These are phyloP conservation scores for Phytophthora pluvialis DNA, from an alignment of 352 stramenopile species.

Conservation along the genomic window DNA sequence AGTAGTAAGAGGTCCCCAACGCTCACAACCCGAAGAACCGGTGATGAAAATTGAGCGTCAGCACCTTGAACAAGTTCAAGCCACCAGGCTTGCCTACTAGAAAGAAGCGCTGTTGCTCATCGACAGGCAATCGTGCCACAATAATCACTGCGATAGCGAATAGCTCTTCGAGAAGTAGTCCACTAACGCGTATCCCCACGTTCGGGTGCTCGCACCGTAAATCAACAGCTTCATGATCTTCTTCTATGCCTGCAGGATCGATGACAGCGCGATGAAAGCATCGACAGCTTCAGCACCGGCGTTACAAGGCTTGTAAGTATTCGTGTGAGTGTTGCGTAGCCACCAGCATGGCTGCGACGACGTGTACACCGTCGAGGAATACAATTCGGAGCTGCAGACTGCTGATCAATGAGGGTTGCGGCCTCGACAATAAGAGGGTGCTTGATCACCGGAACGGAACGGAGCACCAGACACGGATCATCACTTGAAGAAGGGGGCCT, in stretches of 20 bases:
- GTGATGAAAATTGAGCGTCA: constrained; percentile 41
- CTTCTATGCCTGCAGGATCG: constrained; percentile 44
- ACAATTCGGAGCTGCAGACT: constrained; percentile 7
- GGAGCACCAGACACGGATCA: no score
- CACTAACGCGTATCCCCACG: constrained; percentile 24
- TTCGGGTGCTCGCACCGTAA: constrained; percentile 14
- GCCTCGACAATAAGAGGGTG: no score
- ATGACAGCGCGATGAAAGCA: constrained; percentile 49
- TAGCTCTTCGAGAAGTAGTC: constrained; percentile 56
- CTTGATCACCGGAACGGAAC: no score
- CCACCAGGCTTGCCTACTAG: constrained; percentile 22
- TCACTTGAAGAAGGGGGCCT: no score
- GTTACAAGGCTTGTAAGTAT: constrained; percentile 28
- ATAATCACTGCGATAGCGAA: constrained; percentile 42
- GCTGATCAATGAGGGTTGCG: no score
- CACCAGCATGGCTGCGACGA: constrained; percentile 42
- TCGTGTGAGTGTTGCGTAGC: constrained; percentile 31
- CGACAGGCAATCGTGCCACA: constrained; percentile 33
- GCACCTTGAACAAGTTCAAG: constrained; percentile 45
- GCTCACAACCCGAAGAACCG: constrained; percentile 57
- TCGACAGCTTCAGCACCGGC: constrained; percentile 40
- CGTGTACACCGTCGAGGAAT: constrained; percentile 45
- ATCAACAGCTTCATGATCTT: constrained; percentile 34
- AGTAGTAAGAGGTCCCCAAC: constrained; percentile 60
- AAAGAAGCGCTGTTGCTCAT: constrained; percentile 39